Conservation (phyloP, 108 stramenopile species). For the Fistulifera solaris region DNA sequence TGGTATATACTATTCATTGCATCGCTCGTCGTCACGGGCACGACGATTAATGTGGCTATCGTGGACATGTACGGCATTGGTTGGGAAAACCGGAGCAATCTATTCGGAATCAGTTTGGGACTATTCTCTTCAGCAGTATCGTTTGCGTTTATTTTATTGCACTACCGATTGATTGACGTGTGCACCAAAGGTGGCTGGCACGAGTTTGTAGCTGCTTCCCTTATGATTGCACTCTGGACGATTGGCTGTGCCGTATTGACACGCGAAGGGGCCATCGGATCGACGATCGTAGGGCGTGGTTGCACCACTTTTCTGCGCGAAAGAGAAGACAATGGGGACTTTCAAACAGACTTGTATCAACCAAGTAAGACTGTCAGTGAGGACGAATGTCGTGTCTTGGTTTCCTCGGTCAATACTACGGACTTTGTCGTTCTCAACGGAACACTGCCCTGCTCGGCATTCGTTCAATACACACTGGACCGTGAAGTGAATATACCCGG, state of each 20-base stretch:
- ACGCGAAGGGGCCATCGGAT: slow-evolving; percentile 26
- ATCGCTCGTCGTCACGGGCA: slow-evolving; percentile 30
- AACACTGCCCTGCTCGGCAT: slow-evolving; percentile 9
- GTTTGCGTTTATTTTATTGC: slow-evolving; percentile 43
- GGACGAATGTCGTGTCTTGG: background rate
- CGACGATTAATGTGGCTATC: slow-evolving; percentile 23
- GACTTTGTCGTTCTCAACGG: background rate
- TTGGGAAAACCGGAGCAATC: too few relatives aligned
- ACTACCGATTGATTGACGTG: slow-evolving; percentile 49
- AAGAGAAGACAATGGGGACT: background rate
- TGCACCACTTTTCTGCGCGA: background rate
- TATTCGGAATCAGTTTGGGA: slow-evolving; percentile 33
- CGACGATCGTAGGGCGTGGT: slow-evolving; percentile 16
- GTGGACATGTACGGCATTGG: slow-evolving; percentile 7
- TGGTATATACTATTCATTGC: slow-evolving; percentile 52
- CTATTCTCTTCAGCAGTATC: slow-evolving; percentile 25
- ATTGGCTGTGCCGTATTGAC: slow-evolving; percentile 30
- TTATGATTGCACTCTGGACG: slow-evolving; percentile 27
- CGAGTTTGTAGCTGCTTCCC: slow-evolving; percentile 22
- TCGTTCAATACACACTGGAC: background rate
- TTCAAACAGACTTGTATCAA: too few relatives aligned
- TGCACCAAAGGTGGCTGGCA: slow-evolving; percentile 35
- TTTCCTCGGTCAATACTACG: background rate
- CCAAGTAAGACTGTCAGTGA: too few relatives aligned
- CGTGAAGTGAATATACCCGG: slow-evolving; percentile 27